Evolutionary conservation across 164 flowering plant species (phyloP), one percentile per base, ranked within the genome.

Genomic region (Tinospora cordifolia): DNA sequence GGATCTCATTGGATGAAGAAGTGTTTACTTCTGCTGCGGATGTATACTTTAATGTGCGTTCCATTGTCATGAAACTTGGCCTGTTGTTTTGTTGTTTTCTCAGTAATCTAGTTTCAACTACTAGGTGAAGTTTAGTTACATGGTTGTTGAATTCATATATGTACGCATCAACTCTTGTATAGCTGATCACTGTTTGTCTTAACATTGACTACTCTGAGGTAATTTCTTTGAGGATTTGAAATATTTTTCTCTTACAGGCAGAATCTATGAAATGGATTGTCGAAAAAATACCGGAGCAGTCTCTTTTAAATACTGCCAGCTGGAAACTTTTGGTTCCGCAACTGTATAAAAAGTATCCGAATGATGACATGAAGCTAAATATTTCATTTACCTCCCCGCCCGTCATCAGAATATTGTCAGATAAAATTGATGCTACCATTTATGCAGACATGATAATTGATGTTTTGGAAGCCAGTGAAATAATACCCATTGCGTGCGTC

Each of bases 261-360:
- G 85, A 82, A 11, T 75, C 83, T 76, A 81, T 91, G 97, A 84
- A 81, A 8, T 92, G 97, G 99, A 79, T 77, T 69, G 89, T 94
- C 70, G 92, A 92, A 68, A 80, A 87, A 73, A 72, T 92, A 60
- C 92, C 96, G 14, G 92, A 92, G 65, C 93, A 90, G 78, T 82
- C 91, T 76, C 83, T 90, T 67, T 68, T 94, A 71, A 94, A 92
- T 81, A 94, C 99, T 57, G 95, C 93, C 76, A 85, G 87, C 59
- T 94, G 97, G 97, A 89, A 84, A 82, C 87, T 76, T 74, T 79
- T 94, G 63, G 69, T 94, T 79, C 99, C 99, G 69, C 89, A 87
- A 75, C 79, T 94, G 67, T 94, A 90, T 88, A 87, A 73, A 83
- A 82, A 82, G 74, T 94, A 90, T 74, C 99, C 99, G 44, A 89